These are phyloP conservation scores for Rubia balearica DNA, from an alignment of 305 asterid genomes.

Conservation along the genomic window DNA sequence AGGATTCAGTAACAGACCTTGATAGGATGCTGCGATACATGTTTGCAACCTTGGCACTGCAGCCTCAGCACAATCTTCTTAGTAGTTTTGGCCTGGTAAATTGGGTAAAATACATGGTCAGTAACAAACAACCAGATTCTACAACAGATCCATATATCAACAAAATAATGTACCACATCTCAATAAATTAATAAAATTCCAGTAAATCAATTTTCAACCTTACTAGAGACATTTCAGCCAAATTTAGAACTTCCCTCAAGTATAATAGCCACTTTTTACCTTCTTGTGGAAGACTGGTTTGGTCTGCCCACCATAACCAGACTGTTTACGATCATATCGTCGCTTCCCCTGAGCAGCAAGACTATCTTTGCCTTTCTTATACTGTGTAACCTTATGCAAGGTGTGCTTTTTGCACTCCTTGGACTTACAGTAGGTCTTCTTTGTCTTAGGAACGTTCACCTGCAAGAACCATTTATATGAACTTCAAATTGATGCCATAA, in stretches of 20 bases:
- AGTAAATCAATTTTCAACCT: not conserved
- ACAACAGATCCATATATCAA: not conserved
- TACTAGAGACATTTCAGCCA: not conserved
- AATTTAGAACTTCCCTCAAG: not conserved
- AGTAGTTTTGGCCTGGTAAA: not conserved
- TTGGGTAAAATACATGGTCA: not conserved
- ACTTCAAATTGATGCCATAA: not conserved
- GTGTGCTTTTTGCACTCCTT: not conserved
- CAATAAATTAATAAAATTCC: not conserved
- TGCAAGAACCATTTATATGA: not conserved
- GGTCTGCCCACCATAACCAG: not conserved
- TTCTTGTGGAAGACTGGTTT: not conserved
- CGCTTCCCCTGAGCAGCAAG: slow-evolving; percentile 1
- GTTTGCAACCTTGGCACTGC: slow-evolving; percentile 25
- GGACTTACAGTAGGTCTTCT: not conserved
- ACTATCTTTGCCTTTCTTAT: not conserved
- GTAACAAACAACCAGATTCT: not conserved
- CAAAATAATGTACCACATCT: not conserved
- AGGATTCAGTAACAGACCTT: slow-evolving; percentile 8
- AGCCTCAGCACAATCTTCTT: slow-evolving; percentile 8
- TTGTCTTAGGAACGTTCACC: not conserved
- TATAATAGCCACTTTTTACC: not conserved
- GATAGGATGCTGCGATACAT: slow-evolving; percentile 20
- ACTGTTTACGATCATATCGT: not conserved
- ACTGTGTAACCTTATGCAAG: not conserved